phyloP scores from a whole-genome alignment of 495 filamentous ascomycete species.

The Aspergillus homomorphus region DNA sequence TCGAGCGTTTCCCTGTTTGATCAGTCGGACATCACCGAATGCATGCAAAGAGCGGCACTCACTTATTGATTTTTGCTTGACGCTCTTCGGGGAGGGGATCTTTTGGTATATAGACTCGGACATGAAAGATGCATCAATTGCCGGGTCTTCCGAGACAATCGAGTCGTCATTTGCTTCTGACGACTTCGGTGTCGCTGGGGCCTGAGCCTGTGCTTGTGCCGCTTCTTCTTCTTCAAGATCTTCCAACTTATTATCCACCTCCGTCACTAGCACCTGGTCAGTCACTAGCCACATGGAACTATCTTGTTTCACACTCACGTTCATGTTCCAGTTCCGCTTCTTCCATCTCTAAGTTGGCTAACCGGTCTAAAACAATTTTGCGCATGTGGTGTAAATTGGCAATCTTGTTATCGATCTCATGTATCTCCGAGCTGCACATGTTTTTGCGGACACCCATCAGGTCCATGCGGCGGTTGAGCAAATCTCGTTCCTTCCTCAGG shows the following conservation, averaged over 20 bases:
- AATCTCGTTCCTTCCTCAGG: constrained; percentile 72
- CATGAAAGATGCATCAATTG: constrained; percentile 78
- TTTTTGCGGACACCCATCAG: constrained; percentile 93
- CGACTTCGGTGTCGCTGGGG: constrained; percentile 41
- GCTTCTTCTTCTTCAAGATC: constrained; percentile 74
- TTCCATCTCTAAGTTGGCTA: constrained; percentile 88
- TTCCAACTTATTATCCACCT: constrained; percentile 82
- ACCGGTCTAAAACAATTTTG: constrained; percentile 83
- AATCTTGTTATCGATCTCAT: constrained; percentile 95
- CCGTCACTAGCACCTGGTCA: constrained; percentile 54
- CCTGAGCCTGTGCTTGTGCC: constrained; percentile 42
- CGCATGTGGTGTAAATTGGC: constrained; percentile 91
- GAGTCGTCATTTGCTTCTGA: constrained; percentile 54
- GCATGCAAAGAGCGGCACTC: constrained; percentile 6
- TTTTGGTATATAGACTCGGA: constrained; percentile 97
- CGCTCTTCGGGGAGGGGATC: constrained; percentile 63
- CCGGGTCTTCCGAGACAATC: constrained; percentile 51
- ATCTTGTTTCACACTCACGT: constrained; percentile 47
- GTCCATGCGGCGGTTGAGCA: constrained; percentile 77
- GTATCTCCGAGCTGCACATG: constrained; percentile 94
- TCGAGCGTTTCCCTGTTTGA: constrained; percentile 64
- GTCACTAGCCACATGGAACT: constrained; percentile 18
- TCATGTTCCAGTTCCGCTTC: constrained; percentile 89
- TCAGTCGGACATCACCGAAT: constrained; percentile 10
- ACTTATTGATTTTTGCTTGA: constrained; percentile 63